A percentile compares a stretch with the other conserved stretches of the same genome.
phyloP scores from a whole-genome alignment of 1,139 yeast genomes.

The Pichia sp. region DNA sequence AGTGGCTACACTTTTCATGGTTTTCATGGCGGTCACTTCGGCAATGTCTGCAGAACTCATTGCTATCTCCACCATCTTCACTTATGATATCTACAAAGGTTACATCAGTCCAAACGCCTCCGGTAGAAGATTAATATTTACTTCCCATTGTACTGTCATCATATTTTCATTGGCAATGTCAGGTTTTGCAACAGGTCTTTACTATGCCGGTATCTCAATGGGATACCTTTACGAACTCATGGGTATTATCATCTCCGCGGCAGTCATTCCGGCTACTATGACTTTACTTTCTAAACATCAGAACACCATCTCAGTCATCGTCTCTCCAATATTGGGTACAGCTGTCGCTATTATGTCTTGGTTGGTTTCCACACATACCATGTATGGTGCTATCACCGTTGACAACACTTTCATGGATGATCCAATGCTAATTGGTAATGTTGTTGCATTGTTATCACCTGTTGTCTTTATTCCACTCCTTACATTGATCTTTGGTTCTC shows the following conservation, averaged over 20 bases:
- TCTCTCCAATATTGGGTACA: slow-evolving; percentile 34
- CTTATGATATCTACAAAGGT: slow-evolving; percentile 41
- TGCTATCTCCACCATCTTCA: slow-evolving; percentile 39
- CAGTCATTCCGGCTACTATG: slow-evolving; percentile 31
- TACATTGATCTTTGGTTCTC: slow-evolving; percentile 58
- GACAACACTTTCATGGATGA: slow-evolving; percentile 29
- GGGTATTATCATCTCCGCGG: slow-evolving; percentile 31
- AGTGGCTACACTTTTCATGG: slow-evolving; percentile 36
- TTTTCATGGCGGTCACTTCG: slow-evolving; percentile 44
- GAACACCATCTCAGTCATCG: slow-evolving; percentile 27
- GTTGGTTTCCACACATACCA: slow-evolving; percentile 31
- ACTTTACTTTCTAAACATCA: slow-evolving; percentile 44
- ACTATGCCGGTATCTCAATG: slow-evolving; percentile 35
- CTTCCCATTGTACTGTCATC: slow-evolving; percentile 35
- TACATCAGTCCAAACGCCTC: slow-evolving; percentile 38
- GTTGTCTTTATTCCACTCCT: slow-evolving; percentile 38
- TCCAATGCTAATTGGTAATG: slow-evolving; percentile 35
- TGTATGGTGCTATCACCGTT: slow-evolving; percentile 28
- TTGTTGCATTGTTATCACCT: slow-evolving; percentile 31
- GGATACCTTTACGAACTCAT: slow-evolving; percentile 36
- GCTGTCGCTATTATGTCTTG: slow-evolving; percentile 32
- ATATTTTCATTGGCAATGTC: slow-evolving; percentile 32
- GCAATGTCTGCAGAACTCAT: slow-evolving; percentile 43
- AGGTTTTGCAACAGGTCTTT: slow-evolving; percentile 36
- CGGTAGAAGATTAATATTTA: slow-evolving; percentile 33